Base-by-base conservation (phyloP, 331 rosid genomes). In the Stylosanthes scabra region DNA sequence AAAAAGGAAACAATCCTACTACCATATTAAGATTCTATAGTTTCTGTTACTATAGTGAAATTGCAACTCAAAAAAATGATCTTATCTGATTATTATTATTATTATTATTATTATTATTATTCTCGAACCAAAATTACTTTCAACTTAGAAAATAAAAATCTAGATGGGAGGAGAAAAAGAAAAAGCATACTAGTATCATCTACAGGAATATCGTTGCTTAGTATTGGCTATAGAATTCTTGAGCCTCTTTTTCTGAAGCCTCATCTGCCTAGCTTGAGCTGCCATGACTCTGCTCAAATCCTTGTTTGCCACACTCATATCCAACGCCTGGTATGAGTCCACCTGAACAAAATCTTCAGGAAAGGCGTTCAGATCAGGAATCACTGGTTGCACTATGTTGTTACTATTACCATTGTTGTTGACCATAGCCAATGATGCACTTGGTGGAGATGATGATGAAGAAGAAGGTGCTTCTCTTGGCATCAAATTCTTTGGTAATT, bases 181-280 rank as follows among this genome's bases (percentile, higher is more conserved):
- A 40, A 5, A 41, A 28, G 37, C 13, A 41, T 31, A 59, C 58
- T 34, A 39, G 57, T 63, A 34, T 49, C 71, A 50, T 63, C 81
- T 54, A 47, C 2, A 0, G 29, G 60, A 31, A 56, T 15, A 44
- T 20, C 76, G 78, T 37, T 54, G 59, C 74, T 77, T 79, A 49
- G 12, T 74, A 37, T 64, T 68, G 27, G 68, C 62, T 15, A 25
- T 16, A 46, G 68, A 14, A 20, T 59, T 85, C 83, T 88, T 93
- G 16, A 58, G 74, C 72, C 85, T 83, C 56, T 46, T 68, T 75
- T 85, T 85, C 76, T 63, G 85, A 64, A 74, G 72, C 80, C 96
- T 85, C 7, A 63, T 80, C 9, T 81, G 84, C 62, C 91, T 84
- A 1, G 90, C 91, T 59, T 79, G 74, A 50, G 88, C 90, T 5